Percentiles rank a stretch among this genome's conserved stretches.
phyloP scores from a whole-genome alignment of 2,329 filamentous ascomycete species.

The Byssochlamys sp. region DNA sequence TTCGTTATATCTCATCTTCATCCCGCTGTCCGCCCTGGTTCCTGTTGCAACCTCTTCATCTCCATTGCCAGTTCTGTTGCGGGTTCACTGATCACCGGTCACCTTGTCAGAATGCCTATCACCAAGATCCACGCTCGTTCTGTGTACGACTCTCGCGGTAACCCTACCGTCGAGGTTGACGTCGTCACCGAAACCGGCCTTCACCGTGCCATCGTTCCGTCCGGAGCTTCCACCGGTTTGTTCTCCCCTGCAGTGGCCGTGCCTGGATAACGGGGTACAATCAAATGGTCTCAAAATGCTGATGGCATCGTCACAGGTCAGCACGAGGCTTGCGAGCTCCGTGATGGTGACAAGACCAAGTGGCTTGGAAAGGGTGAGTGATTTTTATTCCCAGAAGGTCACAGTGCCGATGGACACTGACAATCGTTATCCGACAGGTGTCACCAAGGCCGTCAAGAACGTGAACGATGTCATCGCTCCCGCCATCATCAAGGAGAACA shows the following conservation, averaged over 20 bases:
- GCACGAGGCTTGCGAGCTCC: conserved; percentile 84
- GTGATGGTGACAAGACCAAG: conserved; percentile 77
- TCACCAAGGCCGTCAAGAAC: conserved; percentile 74
- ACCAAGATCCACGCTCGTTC: conserved; percentile 84
- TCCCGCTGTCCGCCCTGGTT: conserved; percentile 1
- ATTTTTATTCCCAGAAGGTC: no score
- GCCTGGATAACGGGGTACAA: not conserved
- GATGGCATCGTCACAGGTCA: conserved; percentile 49
- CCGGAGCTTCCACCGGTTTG: conserved; percentile 86
- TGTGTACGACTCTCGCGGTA: conserved; percentile 96
- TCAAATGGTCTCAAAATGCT: conserved; percentile 6
- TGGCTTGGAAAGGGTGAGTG: conserved; percentile 69
- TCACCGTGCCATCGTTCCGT: conserved; percentile 94
- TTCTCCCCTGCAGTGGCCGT: conserved; percentile 13
- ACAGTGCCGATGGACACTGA: not conserved
- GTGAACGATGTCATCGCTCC: conserved; percentile 75
- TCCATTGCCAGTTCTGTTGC: conserved; percentile 9
- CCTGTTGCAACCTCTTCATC: conserved; percentile 2
- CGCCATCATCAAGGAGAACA: conserved; percentile 68
- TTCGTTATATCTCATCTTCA: conserved; percentile 10
- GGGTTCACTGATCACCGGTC: conserved; percentile 16
- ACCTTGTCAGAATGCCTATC: conserved; percentile 64
- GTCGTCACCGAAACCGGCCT: conserved; percentile 92
- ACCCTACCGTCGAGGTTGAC: conserved; percentile 98
- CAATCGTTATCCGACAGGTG: conserved; percentile 32